These are phyloP conservation scores for Rheum nobile DNA, from an alignment of 148 eudicot genomes.

Conservation along the genomic window DNA sequence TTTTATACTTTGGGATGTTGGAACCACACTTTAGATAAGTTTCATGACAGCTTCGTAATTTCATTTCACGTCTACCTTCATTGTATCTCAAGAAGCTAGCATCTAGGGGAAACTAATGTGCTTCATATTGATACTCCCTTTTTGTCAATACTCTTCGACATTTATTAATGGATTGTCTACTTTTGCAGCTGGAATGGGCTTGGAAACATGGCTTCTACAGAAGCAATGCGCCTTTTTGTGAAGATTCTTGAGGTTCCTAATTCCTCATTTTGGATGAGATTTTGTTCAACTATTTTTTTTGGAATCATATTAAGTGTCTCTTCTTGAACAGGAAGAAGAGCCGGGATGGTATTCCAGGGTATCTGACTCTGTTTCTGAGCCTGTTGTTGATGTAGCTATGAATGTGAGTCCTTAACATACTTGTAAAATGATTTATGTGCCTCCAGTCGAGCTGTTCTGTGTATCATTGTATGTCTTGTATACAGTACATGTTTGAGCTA, in stretches of 20 bases:
- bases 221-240: constrained; percentile 98
- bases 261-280: neutral
- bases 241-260: constrained; percentile 78
- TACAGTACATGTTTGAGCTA: neutral
- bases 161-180: neutral
- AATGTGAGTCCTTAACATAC: constrained; percentile 45
- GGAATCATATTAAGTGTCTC: neutral
- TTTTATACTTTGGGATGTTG: neutral
- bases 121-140: neutral
- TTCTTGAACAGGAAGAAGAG: constrained; percentile 65
- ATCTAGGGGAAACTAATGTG: neutral
- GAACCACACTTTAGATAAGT: neutral
- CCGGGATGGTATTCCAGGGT: constrained; percentile 97
- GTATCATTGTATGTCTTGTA: neutral
- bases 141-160: neutral
- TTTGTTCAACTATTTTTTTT: neutral
- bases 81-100: neutral
- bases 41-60: neutral
- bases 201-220: constrained; percentile 85
- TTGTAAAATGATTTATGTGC: neutral
- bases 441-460: neutral
- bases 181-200: constrained; percentile 83
- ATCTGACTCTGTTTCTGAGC: constrained; percentile 47
- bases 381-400: constrained; percentile 57
- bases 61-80: neutral